Base-by-base conservation (phyloP, 164 flowering plant species). In the Umbilicus rupestris region DNA sequence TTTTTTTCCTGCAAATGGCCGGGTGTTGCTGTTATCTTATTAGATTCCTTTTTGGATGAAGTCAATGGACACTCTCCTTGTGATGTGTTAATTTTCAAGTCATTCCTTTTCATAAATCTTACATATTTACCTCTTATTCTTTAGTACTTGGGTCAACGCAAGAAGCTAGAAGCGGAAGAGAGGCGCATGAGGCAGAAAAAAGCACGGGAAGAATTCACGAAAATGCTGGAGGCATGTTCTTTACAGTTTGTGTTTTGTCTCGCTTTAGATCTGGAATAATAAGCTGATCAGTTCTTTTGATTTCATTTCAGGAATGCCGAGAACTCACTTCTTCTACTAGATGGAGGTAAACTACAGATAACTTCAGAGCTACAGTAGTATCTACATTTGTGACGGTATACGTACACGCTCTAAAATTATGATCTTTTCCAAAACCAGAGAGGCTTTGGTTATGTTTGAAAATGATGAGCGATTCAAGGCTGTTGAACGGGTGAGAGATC, bases 391-490 rank as follows among this genome's bases (percentile, higher is more conserved):
- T 62, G 64, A 62, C 4, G 20, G 42, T 35, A 33, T 15, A 30
- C 35, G 0, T 3, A 3, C 22, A n/a, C 19, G 20, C 52, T 35
- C 22, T 14, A 29, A 60, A 35, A 31, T 19, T 66, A 16, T 62
- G 7, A 9, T 7, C 62, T 70, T 42, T 70, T 73, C 39, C 20
- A 24, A 37, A 7, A 45, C 64, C 87, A 93, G 97, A 75, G 91
- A 93, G 82, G 96, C 91, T 74, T 66, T 83, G 31, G 71, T 73
- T 70, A 74, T 92, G 80, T 92, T 95, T 76, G 97, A 92, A 76
- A 81, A 85, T 71, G 98, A 92, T 86, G 98, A 90, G 67, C 86
- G 99, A 33, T 95, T 90, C 70, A 86, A 78, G 71, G 97, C 97
- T 74, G 87, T 92, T 71, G 97, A 92, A 72, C 82, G 93, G 63